Percentiles rank a stretch among this genome's conserved stretches.
Evolutionary conservation across 2,329 filamentous ascomycete genomes (phyloP).

Genomic region (Aspergillus sp.): DNA sequence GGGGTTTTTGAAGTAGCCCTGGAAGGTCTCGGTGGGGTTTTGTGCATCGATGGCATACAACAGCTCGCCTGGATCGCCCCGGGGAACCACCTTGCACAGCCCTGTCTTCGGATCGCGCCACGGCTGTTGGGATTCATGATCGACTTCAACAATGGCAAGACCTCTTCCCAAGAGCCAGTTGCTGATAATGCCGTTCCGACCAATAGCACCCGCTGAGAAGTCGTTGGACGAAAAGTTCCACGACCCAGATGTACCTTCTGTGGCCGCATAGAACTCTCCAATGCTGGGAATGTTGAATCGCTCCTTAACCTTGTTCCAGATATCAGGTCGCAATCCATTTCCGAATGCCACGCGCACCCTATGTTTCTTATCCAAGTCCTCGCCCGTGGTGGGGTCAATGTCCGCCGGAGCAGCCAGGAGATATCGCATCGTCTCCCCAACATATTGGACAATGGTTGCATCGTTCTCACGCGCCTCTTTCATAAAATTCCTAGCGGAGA

Average conservation of each 20-base stretch:
- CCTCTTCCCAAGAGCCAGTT: constrained; percentile 48
- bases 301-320: constrained; percentile 79
- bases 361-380: constrained; percentile 68
- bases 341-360: constrained; percentile 71
- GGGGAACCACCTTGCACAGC: constrained; percentile 56
- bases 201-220: constrained; percentile 71
- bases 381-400: constrained; percentile 58
- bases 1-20: constrained; percentile 75
- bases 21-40: constrained; percentile 63
- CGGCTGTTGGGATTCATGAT: constrained; percentile 66
- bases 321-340: constrained; percentile 78
- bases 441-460: constrained; percentile 78
- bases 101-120: constrained; percentile 64
- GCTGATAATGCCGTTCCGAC: constrained; percentile 63
- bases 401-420: constrained; percentile 64
- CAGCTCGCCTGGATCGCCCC: constrained; percentile 69
- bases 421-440: constrained; percentile 83
- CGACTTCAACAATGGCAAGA: constrained; percentile 62
- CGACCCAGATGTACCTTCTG: constrained; percentile 63
- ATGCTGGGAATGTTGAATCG: constrained; percentile 71
- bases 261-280: constrained; percentile 76
- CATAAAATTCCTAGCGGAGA: constrained; percentile 75
- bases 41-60: constrained; percentile 64
- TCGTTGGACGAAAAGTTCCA: constrained; percentile 73
- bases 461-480: constrained; percentile 64